Conservation (phyloP, 176 grass and related monocot species). For the Raddia distichophylla region DNA sequence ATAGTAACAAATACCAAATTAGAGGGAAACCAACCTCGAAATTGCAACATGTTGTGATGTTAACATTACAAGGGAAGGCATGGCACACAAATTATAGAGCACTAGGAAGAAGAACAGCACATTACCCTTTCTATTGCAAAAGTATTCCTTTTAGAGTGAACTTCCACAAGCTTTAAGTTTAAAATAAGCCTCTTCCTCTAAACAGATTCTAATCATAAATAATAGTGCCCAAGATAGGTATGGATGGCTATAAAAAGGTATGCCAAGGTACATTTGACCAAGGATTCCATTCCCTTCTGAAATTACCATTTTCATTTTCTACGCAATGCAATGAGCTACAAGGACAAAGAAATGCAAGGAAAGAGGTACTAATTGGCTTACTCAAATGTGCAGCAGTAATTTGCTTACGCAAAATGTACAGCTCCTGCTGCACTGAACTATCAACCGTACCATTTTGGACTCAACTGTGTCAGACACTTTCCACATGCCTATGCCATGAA, state of each 20-base stretch:
- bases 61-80: conserved; percentile 7
- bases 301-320: neutral
- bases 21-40: neutral
- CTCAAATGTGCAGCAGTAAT: neutral
- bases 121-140: neutral
- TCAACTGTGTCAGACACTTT: neutral
- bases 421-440: neutral
- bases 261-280: neutral
- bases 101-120: conserved; percentile 11
- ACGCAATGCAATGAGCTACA: neutral
- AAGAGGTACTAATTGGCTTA: neutral
- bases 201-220: conserved; percentile 1
- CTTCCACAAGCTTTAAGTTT: neutral
- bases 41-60: neutral
- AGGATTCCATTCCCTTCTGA: neutral
- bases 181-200: neutral
- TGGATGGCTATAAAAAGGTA: neutral
- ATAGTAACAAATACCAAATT: conserved; percentile 3
- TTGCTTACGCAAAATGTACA: neutral
- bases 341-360: neutral
- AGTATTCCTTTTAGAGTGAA: neutral
- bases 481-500: neutral
- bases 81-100: neutral
- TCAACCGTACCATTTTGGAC: neutral
- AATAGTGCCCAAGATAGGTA: neutral